Evolutionary conservation across 2,329 filamentous ascomycete genomes (phyloP).

Genomic region (Aspergillus japonicus): DNA sequence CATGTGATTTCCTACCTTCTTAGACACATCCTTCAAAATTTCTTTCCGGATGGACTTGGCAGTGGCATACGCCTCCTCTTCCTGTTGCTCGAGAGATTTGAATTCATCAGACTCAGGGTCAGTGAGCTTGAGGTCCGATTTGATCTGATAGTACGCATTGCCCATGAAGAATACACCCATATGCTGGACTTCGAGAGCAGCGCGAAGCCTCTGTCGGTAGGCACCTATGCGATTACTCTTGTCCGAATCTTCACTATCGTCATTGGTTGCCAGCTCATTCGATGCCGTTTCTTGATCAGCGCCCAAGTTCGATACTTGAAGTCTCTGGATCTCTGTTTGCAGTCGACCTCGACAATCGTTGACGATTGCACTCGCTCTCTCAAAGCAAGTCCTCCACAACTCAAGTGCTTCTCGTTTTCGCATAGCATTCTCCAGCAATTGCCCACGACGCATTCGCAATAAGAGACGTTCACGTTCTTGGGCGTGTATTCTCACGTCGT

Average conservation of each 20-base stretch:
- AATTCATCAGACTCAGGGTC: conserved; percentile 67
- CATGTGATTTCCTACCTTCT: conserved; percentile 66
- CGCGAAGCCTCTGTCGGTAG: conserved; percentile 65
- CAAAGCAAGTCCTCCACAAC: conserved; percentile 64
- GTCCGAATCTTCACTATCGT: conserved; percentile 40
- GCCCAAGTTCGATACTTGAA: conserved; percentile 20
- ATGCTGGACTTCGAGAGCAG: conserved; percentile 76
- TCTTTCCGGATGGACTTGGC: conserved; percentile 78
- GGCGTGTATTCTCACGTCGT: conserved; percentile 62
- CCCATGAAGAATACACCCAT: conserved; percentile 80
- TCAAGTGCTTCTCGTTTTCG: conserved; percentile 65
- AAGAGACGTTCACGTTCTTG: conserved; percentile 68
- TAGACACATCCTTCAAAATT: conserved; percentile 62
- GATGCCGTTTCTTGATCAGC: conserved; percentile 18
- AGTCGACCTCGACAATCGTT: conserved; percentile 65
- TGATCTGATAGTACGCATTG: conserved; percentile 81
- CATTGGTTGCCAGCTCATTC: conserved; percentile 29
- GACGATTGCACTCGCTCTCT: conserved; percentile 52
- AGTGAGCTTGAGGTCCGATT: conserved; percentile 65
- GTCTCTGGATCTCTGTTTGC: conserved; percentile 43
- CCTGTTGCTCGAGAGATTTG: conserved; percentile 64
- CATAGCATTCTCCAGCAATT: conserved; percentile 74
- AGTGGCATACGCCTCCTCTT: conserved; percentile 70
- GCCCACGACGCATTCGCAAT: conserved; percentile 66
- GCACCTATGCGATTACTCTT: conserved; percentile 53